Evolutionary conservation across 2,329 filamentous ascomycete genomes (phyloP).

Genomic region (Dothidotthia symphoricarpi): DNA sequence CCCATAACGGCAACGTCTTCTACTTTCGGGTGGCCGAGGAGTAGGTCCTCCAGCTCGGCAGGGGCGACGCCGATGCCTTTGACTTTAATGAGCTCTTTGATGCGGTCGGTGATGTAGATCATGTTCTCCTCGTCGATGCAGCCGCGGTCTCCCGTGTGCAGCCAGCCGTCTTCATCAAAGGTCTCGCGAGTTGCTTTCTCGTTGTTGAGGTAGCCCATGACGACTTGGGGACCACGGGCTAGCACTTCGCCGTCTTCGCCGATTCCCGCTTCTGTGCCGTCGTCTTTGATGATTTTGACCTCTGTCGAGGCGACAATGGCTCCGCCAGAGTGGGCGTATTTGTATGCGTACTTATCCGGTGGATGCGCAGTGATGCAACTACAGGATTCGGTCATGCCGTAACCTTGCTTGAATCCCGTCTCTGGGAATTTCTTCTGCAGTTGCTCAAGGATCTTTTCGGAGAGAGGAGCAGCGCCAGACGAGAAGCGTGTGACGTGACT

Average conservation of each 20-base stretch:
- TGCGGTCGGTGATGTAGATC: conserved; percentile 59
- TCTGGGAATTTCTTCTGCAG: conserved; percentile 58
- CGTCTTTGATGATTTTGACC: conserved; percentile 58
- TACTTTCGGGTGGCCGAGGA: conserved; percentile 58
- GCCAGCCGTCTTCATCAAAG: conserved; percentile 50
- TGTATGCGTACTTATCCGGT: conserved; percentile 55
- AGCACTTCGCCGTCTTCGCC: conserved; percentile 55
- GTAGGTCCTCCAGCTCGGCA: conserved; percentile 61
- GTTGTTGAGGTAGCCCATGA: conserved; percentile 53
- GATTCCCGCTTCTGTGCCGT: conserved; percentile 54
- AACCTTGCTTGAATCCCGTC: conserved; percentile 64
- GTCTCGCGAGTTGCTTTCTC: conserved; percentile 46
- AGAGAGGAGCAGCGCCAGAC: conserved; percentile 60
- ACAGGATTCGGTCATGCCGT: conserved; percentile 68
- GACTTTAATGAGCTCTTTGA: conserved; percentile 69
- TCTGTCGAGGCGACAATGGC: conserved; percentile 59
- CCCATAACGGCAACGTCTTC: conserved; percentile 59
- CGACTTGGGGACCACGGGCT: conserved; percentile 50
- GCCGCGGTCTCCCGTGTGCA: conserved; percentile 61
- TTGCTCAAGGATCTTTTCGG: conserved; percentile 57
- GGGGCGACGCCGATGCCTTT: conserved; percentile 63
- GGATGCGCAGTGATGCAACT: conserved; percentile 63
- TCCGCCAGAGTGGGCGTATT: conserved; percentile 58
- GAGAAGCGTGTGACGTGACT: conserved; percentile 56
- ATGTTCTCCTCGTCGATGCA: conserved; percentile 56